Conservation (phyloP, 2,329 filamentous ascomycete species). For the Epichloe glyceriae region DNA sequence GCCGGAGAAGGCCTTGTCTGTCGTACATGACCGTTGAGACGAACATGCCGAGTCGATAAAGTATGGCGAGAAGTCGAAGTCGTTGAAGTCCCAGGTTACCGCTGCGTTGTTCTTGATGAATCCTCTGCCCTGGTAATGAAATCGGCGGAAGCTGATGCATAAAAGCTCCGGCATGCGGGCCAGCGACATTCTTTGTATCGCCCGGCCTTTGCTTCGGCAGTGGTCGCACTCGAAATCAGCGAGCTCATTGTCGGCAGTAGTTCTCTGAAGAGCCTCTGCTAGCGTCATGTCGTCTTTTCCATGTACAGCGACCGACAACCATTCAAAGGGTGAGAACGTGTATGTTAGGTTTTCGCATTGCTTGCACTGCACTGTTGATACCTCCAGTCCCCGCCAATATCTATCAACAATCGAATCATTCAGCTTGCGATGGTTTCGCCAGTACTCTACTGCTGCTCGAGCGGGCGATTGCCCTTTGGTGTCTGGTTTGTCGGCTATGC, state of each 20-base stretch:
- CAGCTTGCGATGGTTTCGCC: slow-evolving; percentile 54
- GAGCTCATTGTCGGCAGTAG: slow-evolving; percentile 54
- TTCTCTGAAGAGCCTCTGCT: slow-evolving; percentile 55
- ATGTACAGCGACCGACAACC: slow-evolving; percentile 34
- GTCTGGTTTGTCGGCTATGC: slow-evolving; percentile 18
- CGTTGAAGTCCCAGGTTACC: slow-evolving; percentile 64
- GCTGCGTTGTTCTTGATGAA: slow-evolving; percentile 55
- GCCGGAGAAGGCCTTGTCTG: slow-evolving; percentile 27
- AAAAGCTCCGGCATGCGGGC: slow-evolving; percentile 70
- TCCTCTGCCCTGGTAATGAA: slow-evolving; percentile 24
- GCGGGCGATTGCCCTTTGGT: slow-evolving; percentile 22
- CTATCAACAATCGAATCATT: slow-evolving; percentile 67
- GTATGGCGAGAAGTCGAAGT: slow-evolving; percentile 42
- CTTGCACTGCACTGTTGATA: slow-evolving; percentile 57
- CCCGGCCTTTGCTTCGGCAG: slow-evolving; percentile 55
- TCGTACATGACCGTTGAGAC: slow-evolving; percentile 13
- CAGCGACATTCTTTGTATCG: slow-evolving; percentile 58
- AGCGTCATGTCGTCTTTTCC: slow-evolving; percentile 22
- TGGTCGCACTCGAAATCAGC: slow-evolving; percentile 61
- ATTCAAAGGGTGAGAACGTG: slow-evolving; percentile 36
- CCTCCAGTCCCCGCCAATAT: slow-evolving; percentile 68
- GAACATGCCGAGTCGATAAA: slow-evolving; percentile 20
- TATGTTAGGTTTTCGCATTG: slow-evolving; percentile 36
- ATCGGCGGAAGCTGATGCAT: slow-evolving; percentile 61
- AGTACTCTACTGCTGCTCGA: slow-evolving; percentile 58